Evolutionary conservation across 352 stramenopile species (phyloP), one percentile per base, ranked within the genome.

Genomic region (Achlya hypogyna): DNA sequence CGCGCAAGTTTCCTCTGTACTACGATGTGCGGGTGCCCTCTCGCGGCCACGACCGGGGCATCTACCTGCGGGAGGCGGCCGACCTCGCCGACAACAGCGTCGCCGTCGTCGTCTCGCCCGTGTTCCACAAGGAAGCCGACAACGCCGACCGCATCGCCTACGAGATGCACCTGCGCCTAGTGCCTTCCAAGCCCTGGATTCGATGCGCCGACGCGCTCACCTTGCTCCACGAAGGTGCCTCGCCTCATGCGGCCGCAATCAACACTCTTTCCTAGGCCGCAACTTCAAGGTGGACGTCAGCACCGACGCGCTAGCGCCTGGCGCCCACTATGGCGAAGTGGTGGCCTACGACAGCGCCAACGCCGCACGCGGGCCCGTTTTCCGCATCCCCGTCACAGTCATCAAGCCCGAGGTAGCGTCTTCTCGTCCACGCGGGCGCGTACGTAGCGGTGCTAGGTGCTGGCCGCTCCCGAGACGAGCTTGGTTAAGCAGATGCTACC

Each of bases 201-300:
- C 70, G 86, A n/a, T 82, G 87, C 10, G 89, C 90, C 18, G 79
- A 84, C 20, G 79, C 79, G 65, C 65, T 98, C 42, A 89, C 91
- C 53, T 65, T 98, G 14, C 88, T 98, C 81, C 83, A 93, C 29
- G 77, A 82, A 29, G 78, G 53, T 51, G 63, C n/a, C 1, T n/a
- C 34, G 8, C 12, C 62, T 27, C 12, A 45, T 45, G 6, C 38
- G 38, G 38, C 6, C 12, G 6, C 38, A 9, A 12, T 28, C 62
- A 49, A 47, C 6, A 9, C 59, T 25, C 56, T 75, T 2, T 29
- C 69, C 27, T 58, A 74, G 80, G 89, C 1, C 78, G 87, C 0
- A 76, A 65, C 22, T 98, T 98, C 73, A 95, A 95, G 63, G 85
- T 98, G 35, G 74, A 86, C 2, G 78, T 98, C 20, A 78, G 97